phyloP scores from a whole-genome alignment of 225 moss, liverwort and hornwort genomes.

The Bryum argenteum region DNA sequence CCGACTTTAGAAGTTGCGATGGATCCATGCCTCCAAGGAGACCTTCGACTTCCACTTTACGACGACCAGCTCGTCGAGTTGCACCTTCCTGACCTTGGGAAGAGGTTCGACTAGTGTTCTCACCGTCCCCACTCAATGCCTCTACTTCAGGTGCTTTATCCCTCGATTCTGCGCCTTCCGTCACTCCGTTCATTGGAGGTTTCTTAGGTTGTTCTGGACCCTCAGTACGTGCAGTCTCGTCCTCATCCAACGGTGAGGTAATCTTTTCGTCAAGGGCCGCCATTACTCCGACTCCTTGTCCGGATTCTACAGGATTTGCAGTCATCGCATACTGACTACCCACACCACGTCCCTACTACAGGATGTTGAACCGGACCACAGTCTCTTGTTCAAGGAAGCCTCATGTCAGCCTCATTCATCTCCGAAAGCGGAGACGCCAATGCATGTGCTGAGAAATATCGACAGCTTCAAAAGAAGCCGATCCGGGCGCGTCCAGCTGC shows the following conservation, averaged over 20 bases:
- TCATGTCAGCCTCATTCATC: slow-evolving; percentile 34
- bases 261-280: slow-evolving; percentile 22
- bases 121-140: slow-evolving; percentile 36
- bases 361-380: slow-evolving; percentile 23
- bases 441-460: slow-evolving; percentile 4
- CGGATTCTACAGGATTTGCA: slow-evolving; percentile 33
- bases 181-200: slow-evolving; percentile 19
- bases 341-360: slow-evolving; percentile 19
- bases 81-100: slow-evolving; percentile 42
- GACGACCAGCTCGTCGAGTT: slow-evolving; percentile 31
- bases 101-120: slow-evolving; percentile 39
- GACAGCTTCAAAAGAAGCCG: slow-evolving; percentile 9
- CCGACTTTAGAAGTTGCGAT: slow-evolving; percentile 38
- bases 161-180: slow-evolving; percentile 18
- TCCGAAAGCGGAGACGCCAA: slow-evolving; percentile 9
- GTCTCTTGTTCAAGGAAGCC: slow-evolving; percentile 17
- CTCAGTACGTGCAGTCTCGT: slow-evolving; percentile 33
- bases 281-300: slow-evolving; percentile 39
- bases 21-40: slow-evolving; percentile 33
- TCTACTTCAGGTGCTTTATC: slow-evolving; percentile 27
- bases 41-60: slow-evolving; percentile 29
- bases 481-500: slow-evolving; percentile 27
- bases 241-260: slow-evolving; percentile 29
- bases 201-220: slow-evolving; percentile 23
- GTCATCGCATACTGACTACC: slow-evolving; percentile 38